Base-by-base conservation (phyloP, 75 land plant genomes). In the Sequoia sempervirens region DNA sequence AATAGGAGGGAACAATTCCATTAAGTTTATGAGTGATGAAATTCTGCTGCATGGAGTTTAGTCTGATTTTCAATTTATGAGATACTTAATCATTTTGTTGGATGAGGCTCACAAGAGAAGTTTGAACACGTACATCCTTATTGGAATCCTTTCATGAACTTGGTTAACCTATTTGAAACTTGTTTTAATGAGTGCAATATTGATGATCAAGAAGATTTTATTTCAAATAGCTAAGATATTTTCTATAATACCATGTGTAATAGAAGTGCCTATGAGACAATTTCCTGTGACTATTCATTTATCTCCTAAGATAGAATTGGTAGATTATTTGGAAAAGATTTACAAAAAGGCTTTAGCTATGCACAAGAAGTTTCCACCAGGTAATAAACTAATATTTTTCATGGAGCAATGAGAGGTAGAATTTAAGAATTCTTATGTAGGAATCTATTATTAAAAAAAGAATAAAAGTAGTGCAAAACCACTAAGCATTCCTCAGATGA, bases 21-120 rank as follows among this genome's bases (percentile, higher is more conserved):
- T 98, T 88, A 98, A 98, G 88, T 98, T 96, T 82, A 98, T 98
- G 99, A 98, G 98, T 56, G 99, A 98, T n/a, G 99, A 98, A 47
- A 96, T 98, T 84, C 86, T 98, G 83, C 95, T 97, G 70, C 88
- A 98, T 52, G 99, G 96, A 97, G 84, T 94, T 13, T 95, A 97
- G 96, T 98, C 20, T 40, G 34, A 38, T 4, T 41, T 1, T 75
- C 45, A 38, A 40, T 40, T 40, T 1, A 40, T 1, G 17, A 7
- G 40, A 20, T 37, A 40, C 20, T 38, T 8, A 40, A 18, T 75
- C 37, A 17, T 75, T 75, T 1, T 40, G 41, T 40, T 40, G 46
- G 79, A 41, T 75, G 26, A 40, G 41, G 41, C 41, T 40, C 41
- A 40, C 41, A 2, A 40, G 41, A 40, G 41, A 2, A 40, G 41